Evolutionary conservation across 2,329 filamentous ascomycete species (phyloP).

Genomic region (Ophiostoma perfectum): DNA sequence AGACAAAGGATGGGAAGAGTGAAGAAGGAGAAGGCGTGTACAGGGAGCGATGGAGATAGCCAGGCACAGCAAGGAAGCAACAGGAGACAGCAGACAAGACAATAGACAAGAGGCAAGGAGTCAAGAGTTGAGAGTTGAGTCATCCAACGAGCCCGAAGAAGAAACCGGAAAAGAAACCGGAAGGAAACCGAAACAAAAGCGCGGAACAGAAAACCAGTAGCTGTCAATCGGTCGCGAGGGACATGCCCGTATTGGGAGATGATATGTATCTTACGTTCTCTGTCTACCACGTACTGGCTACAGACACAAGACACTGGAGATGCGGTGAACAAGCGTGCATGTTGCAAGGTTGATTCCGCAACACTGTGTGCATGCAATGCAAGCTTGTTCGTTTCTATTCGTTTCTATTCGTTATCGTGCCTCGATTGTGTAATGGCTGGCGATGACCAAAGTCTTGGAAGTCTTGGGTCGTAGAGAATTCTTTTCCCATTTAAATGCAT

Average conservation of each 20-base stretch:
- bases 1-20: neutral
- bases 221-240: neutral
- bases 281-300: neutral
- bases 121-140: too few species aligned
- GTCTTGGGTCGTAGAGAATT: neutral
- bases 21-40: too few species aligned
- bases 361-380: neutral
- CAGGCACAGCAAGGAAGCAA: neutral
- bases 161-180: neutral
- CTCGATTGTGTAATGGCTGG: neutral
- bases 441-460: neutral
- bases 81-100: too few species aligned
- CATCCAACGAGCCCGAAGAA: too few species aligned
- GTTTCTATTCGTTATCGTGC: neutral
- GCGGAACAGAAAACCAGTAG: neutral
- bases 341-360: neutral
- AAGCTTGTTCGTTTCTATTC: neutral
- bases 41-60: neutral
- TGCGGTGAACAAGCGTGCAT: slow-evolving; percentile 1
- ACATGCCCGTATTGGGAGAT: slow-evolving; percentile 3
- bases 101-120: too few species aligned
- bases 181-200: neutral
- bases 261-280: too few species aligned
- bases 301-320: slow-evolving; percentile 2
- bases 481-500: neutral